phyloP scores from a whole-genome alignment of 805 yeast genomes.

The Brettanomyces anomalus region DNA sequence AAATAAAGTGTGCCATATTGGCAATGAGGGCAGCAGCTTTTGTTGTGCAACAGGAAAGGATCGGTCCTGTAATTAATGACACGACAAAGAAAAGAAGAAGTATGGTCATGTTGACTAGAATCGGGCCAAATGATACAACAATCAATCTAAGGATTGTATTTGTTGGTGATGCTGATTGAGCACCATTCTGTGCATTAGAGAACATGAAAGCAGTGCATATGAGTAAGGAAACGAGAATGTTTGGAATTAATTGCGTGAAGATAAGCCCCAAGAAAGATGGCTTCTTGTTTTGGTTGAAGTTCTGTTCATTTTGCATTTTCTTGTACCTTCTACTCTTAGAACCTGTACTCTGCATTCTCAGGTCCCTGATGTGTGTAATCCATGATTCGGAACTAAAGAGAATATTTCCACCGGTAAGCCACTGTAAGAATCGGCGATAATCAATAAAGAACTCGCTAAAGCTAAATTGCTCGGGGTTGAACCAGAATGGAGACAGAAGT shows the following conservation, averaged over 20 bases:
- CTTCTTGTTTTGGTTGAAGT: conserved; percentile 33
- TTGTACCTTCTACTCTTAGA: conserved; percentile 37
- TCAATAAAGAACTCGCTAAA: conserved; percentile 64
- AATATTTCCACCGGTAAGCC: conserved; percentile 47
- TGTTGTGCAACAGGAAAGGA: conserved; percentile 32
- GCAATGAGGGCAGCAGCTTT: conserved; percentile 48
- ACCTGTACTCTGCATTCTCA: conserved; percentile 49
- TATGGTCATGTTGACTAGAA: conserved; percentile 32
- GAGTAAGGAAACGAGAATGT: conserved; percentile 25
- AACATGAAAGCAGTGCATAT: conserved; percentile 42
- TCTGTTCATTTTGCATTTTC: conserved; percentile 28
- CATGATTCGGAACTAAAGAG: conserved; percentile 26
- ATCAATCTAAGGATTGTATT: conserved; percentile 35
- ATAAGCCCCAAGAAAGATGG: conserved; percentile 36
- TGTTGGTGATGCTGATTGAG: conserved; percentile 25
- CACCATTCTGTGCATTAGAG: conserved; percentile 44
- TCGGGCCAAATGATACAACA: conserved; percentile 39
- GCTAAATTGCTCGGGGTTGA: conserved; percentile 71
- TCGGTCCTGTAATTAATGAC: conserved; percentile 42
- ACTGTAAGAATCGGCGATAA: conserved; percentile 43
- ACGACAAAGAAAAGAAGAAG: conserved; percentile 33
- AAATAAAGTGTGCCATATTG: conserved; percentile 41
- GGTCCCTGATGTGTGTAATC: conserved; percentile 41
- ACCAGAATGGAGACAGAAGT: conserved; percentile 62
- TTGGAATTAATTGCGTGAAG: conserved; percentile 32